Conservation (phyloP, 768 basidiomycete genomes). For the Leccinellum albellum region DNA sequence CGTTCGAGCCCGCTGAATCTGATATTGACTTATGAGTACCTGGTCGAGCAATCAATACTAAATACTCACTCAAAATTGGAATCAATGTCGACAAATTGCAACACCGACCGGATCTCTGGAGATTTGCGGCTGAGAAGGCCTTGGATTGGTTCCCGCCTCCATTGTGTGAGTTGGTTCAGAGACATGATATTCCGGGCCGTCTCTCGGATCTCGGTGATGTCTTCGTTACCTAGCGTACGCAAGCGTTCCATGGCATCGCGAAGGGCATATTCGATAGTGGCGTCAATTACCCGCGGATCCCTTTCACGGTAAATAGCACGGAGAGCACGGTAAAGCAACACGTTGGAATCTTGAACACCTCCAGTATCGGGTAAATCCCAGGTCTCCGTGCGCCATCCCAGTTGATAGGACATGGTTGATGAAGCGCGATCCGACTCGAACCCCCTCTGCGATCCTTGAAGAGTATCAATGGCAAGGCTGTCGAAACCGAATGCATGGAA, state of each 20-base stretch:
- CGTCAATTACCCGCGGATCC: constrained; percentile 46
- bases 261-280: constrained; percentile 48
- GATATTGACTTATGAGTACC: constrained; percentile 12
- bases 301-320: constrained; percentile 81
- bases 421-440: constrained; percentile 27
- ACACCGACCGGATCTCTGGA: constrained; percentile 36
- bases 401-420: constrained; percentile 61
- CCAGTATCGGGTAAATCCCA: constrained; percentile 86
- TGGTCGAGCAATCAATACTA: background rate
- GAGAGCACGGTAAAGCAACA: constrained; percentile 72
- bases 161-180: constrained; percentile 68
- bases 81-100: constrained; percentile 45
- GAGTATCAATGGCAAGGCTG: constrained; percentile 71
- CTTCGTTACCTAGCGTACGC: constrained; percentile 67
- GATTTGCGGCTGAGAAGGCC: constrained; percentile 30
- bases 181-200: constrained; percentile 74
- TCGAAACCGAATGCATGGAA: constrained; percentile 91
- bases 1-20: constrained; percentile 77
- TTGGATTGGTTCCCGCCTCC: constrained; percentile 42
- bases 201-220: constrained; percentile 70
- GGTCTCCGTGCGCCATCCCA: constrained; percentile 92
- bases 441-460: constrained; percentile 43
- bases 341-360: constrained; percentile 43
- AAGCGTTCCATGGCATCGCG: constrained; percentile 62
- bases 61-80: constrained; percentile 62